Evolutionary conservation across 306 rosid species (phyloP), one percentile per base, ranked within the genome.

Genomic region (Quercus glauca): DNA sequence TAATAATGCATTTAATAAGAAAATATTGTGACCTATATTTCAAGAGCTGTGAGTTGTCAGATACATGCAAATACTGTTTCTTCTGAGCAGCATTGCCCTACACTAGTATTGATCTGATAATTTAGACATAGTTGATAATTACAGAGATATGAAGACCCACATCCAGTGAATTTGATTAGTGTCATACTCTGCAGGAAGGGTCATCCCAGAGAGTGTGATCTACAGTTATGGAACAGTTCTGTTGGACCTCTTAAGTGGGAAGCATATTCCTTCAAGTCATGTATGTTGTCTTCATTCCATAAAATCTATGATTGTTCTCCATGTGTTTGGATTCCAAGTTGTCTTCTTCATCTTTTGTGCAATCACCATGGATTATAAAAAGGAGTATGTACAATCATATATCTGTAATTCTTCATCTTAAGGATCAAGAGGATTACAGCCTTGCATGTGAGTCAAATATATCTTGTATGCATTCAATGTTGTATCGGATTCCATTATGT

Each of bases 261-360:
- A 92, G 83, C 97, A 92, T 80, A 90, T 92, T 86, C 97, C 97
- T 78, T 96, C 97, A 15, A 89, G 96, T 83, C 97, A 90, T 85
- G 98, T 92, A 91, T 35, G 93, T 88, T 57, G 20, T 45, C 51
- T 57, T 52, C 53, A 41, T 73, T 84, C 43, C 74, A 26, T 58
- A 45, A 73, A 56, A 49, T 56, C 8, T 71, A 49, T 25, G 20
- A 33, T 70, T 71, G 69, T 58, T 73, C 20, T 79, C 70, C 20
- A 28, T 69, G n/a, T 80, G 53, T 41, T 49, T 35, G 17, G 21
- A 51, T 78, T 52, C 8, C 41, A 57, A 75, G 60, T 57, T 3
- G 73, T 55, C 78, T 78, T 73, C 23, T 41, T 5, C 51, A 55
- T 6, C 5, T 28, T 75, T n/a, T 53, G 26, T 49, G 59, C 19